phyloP scores from a whole-genome alignment of 2,329 filamentous ascomycete species.

The Arthroderma uncinatum region DNA sequence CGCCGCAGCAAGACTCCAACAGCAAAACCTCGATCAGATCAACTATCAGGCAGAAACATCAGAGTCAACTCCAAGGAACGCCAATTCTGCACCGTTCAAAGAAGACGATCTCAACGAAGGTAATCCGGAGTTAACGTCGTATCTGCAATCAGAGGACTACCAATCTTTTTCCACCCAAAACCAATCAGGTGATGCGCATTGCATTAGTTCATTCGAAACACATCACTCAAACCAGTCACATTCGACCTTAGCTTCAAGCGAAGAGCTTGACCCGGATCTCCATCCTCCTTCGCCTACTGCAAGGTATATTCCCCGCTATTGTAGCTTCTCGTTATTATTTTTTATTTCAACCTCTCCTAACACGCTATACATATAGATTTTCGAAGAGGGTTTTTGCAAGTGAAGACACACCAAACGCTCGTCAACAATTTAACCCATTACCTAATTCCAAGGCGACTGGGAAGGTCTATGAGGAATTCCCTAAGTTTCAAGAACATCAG shows the following conservation, averaged over 20 bases:
- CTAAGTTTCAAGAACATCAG: background rate
- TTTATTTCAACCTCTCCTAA: background rate
- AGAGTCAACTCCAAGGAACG: background rate
- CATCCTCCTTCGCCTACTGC: background rate
- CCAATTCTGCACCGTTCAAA: background rate
- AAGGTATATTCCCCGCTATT: background rate
- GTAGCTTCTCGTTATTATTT: background rate
- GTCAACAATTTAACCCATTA: background rate
- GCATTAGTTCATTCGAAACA: background rate
- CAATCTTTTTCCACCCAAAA: background rate
- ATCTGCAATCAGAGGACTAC: background rate
- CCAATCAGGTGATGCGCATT: background rate
- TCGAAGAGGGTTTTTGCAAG: background rate
- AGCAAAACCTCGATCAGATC: background rate
- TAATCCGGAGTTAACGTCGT: background rate
- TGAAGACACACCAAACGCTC: background rate
- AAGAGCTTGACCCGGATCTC: background rate
- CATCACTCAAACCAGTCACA: background rate
- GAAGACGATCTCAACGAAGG: background rate
- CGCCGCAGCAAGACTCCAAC: conserved; percentile 1
- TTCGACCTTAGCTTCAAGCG: background rate
- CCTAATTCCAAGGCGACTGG: background rate
- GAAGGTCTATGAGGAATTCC: background rate
- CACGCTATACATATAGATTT: background rate
- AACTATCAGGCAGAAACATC: background rate